These are phyloP conservation scores for Sungouiella blattae DNA, from an alignment of 805 yeast species.

Conservation along the genomic window DNA sequence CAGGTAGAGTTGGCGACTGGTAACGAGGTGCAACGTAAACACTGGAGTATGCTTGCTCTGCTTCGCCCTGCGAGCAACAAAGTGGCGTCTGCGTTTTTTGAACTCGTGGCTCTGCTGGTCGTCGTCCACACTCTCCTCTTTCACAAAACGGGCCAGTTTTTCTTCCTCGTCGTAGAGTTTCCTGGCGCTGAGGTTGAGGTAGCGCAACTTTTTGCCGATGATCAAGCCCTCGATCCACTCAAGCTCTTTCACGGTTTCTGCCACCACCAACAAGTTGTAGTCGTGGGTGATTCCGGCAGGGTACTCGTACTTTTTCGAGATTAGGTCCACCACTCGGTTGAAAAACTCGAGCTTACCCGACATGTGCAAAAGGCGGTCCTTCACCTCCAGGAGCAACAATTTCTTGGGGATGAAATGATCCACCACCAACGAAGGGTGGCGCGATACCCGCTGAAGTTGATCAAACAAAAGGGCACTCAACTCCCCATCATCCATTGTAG, in stretches of 20 bases:
- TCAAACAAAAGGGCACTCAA: slow-evolving; percentile 13
- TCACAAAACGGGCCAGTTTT: neutral
- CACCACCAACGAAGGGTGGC: slow-evolving; percentile 69
- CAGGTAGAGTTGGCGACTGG: slow-evolving; percentile 14
- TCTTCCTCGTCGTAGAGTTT: slow-evolving; percentile 45
- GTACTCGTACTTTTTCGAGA: slow-evolving; percentile 19
- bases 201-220: slow-evolving; percentile 65
- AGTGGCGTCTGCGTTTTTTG: slow-evolving; percentile 7
- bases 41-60: neutral
- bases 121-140: slow-evolving; percentile 10
- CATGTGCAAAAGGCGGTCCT: slow-evolving; percentile 47
- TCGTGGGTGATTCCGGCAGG: slow-evolving; percentile 1
- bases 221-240: slow-evolving; percentile 77
- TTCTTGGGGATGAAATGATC: slow-evolving; percentile 77
- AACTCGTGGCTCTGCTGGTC: slow-evolving; percentile 10
- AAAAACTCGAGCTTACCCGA: slow-evolving; percentile 60
- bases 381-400: slow-evolving; percentile 61
- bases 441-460: slow-evolving; percentile 48
- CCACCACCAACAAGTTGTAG: slow-evolving; percentile 42
- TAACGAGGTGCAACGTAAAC: slow-evolving; percentile 10
- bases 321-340: slow-evolving; percentile 44
- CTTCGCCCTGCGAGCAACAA: slow-evolving; percentile 2
- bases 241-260: slow-evolving; percentile 62
- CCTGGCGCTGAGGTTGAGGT: slow-evolving; percentile 61
- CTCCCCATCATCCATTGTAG: neutral